Percentiles rank a stretch among this genome's conserved stretches.
Evolutionary conservation across 331 rosid species (phyloP).

Genomic region (Prunus yedoensis): DNA sequence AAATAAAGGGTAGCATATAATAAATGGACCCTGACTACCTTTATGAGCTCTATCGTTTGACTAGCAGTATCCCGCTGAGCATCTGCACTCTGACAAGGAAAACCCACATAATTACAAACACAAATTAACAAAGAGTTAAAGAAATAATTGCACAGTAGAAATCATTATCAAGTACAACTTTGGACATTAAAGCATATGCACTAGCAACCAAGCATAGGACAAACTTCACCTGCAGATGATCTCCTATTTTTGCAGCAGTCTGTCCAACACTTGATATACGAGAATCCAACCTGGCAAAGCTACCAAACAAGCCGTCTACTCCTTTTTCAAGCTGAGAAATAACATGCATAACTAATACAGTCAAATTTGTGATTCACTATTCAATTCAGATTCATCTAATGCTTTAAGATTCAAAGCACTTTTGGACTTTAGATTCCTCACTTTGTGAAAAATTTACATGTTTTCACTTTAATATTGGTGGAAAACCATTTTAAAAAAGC

Average conservation of each 20-base stretch:
- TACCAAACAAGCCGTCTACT: constrained; percentile 93
- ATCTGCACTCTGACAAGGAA: constrained; percentile 90
- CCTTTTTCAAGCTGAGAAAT: constrained; percentile 90
- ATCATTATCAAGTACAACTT: constrained; percentile 13
- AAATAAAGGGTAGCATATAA: constrained; percentile 13
- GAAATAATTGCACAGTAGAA: neutral
- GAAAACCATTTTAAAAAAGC: neutral
- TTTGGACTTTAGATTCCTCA: neutral
- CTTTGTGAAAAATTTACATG: neutral
- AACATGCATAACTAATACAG: constrained; percentile 11
- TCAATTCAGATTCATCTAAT: neutral
- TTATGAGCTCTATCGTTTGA: constrained; percentile 94
- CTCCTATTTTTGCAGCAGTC: constrained; percentile 99
- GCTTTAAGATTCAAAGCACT: constrained; percentile 1
- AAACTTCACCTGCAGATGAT: constrained; percentile 90
- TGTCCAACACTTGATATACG: constrained; percentile 99
- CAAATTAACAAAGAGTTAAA: constrained; percentile 14
- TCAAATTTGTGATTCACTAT: constrained; percentile 14
- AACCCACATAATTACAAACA: constrained; percentile 31
- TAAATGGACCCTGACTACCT: constrained; percentile 49
- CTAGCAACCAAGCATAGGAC: constrained; percentile 24
- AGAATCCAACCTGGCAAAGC: constrained; percentile 97
- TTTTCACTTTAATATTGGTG: neutral
- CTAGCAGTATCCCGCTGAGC: constrained; percentile 98
- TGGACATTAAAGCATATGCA: constrained; percentile 17